A percentile compares a stretch with the other conserved stretches of the same genome.
Evolutionary conservation across 139 green algal genomes (phyloP).

Genomic region (Coelastrella sp.): DNA sequence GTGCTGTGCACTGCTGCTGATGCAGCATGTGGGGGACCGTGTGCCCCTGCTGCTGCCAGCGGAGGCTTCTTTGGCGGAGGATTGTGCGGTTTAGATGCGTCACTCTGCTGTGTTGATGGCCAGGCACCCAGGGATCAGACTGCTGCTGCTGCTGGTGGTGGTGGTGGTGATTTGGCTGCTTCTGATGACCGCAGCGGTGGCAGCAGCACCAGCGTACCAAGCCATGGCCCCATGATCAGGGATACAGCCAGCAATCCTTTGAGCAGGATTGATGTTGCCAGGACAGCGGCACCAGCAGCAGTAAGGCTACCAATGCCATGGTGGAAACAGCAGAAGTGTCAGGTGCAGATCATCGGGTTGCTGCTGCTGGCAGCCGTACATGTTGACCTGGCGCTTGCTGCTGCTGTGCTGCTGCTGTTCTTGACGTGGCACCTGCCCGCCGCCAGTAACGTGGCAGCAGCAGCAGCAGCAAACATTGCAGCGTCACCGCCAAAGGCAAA

Average conservation of each 20-base stretch:
- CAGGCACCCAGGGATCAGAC: not conserved
- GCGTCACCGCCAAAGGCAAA: too few relatives aligned
- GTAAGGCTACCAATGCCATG: not conserved
- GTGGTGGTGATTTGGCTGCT: not conserved
- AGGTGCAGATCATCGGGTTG: not conserved
- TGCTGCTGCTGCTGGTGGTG: not conserved
- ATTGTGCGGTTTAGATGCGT: not conserved
- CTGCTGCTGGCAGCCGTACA: constrained; percentile 24
- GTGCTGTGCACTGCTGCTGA: constrained; percentile 5
- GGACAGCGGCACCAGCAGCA: constrained; percentile 24
- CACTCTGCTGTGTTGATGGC: not conserved
- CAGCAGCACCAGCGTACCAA: not conserved
- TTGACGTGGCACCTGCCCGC: constrained; percentile 37
- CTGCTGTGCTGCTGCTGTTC: constrained; percentile 42
- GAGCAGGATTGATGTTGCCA: not conserved
- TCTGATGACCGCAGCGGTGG: not conserved
- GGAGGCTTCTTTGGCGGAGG: not conserved
- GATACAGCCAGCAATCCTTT: not conserved
- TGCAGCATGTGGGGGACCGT: not conserved
- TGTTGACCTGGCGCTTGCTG: not conserved
- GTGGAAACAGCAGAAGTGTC: constrained; percentile 26
- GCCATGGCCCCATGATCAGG: not conserved
- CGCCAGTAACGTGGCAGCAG: not conserved
- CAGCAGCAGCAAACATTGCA: constrained; percentile 18
- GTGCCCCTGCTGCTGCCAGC: not conserved